These are phyloP conservation scores for Bullera alba DNA, from an alignment of 768 basidiomycete genomes.

Conservation along the genomic window DNA sequence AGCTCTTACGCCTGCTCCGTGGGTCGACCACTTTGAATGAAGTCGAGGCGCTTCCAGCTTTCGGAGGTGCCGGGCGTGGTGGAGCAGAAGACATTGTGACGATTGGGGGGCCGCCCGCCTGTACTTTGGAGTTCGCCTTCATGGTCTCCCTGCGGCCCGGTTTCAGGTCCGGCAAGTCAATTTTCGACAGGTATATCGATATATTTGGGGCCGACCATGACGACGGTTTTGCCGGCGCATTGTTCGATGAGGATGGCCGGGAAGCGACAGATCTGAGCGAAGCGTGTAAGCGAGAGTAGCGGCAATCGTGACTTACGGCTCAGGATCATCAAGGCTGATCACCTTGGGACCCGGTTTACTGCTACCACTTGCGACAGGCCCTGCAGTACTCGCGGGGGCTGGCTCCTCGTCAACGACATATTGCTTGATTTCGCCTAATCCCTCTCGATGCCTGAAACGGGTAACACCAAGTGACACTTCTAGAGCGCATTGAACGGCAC, in stretches of 20 bases:
- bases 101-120: too few relatives aligned
- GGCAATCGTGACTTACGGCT: background rate
- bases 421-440: conserved; percentile 37
- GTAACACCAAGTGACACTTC: conserved; percentile 40
- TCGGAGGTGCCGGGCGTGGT: too few relatives aligned
- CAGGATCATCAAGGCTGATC: conserved; percentile 38
- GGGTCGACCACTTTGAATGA: too few relatives aligned
- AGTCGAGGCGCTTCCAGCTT: too few relatives aligned
- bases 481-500: conserved; percentile 31
- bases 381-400: conserved; percentile 2
- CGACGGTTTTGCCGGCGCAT: background rate
- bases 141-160: conserved; percentile 19
- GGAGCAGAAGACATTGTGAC: too few relatives aligned
- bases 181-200: conserved; percentile 41
- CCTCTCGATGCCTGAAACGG: conserved; percentile 41
- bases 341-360: conserved; percentile 25
- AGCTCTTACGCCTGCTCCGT: too few relatives aligned
- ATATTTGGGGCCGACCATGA: conserved; percentile 37
- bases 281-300: too few relatives aligned
- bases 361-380: background rate
- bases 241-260: background rate
- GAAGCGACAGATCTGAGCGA: too few relatives aligned
- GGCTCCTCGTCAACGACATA: conserved; percentile 40
- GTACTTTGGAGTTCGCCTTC: too few relatives aligned
- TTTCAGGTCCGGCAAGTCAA: conserved; percentile 42